Evolutionary conservation across 257 asterid species (phyloP), one percentile per base, ranked within the genome.

Genomic region (Misopates orontium): DNA sequence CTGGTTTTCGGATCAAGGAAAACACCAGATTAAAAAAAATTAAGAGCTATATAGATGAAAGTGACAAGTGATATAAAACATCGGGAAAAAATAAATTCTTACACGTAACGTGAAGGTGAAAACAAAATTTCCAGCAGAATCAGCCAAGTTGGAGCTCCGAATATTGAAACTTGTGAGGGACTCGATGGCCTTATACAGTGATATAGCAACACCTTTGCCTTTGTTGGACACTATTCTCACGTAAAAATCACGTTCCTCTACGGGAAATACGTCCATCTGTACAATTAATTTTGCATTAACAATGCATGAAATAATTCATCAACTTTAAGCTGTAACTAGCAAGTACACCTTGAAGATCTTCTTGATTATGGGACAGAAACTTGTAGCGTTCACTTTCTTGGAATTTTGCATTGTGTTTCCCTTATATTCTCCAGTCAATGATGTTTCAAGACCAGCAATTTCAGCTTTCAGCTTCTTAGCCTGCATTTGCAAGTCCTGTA

Each of bases 81-180:
- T 53, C 17, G 16, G 4, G 4, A 53, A 21, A 10, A 18, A 36
- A 48, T 23, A 16, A 14, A 2, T 48, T 17, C 91, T 78, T 70
- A 88, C 98, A 60, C 66, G 82, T 22, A 86, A 62, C 58, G 88
- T 88, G 79, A 84, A 88, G 1, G 96, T 86, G 60, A 91, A 68
- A 42, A 73, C 75, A 74, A 77, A 91, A 14, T 74, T 84, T 15
- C 79, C 72, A 24, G 73, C 55, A 41, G 70, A 71, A 16, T 84
- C 76, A 44, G 88, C 73, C 74, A 91, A 68, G 64, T 83, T 83
- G 17, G 91, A 86, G 71, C 69, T 86, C 22, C 66, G 83, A 63
- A 85, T 69, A 11, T 25, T 63, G 78, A 88, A 76, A 59, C 60
- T 68, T 36, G 78, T 49, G 2, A 88, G 80, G n/a, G 91, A 81